Conservation (phyloP, 345 rosid genomes). For the Moringa oleifera region DNA sequence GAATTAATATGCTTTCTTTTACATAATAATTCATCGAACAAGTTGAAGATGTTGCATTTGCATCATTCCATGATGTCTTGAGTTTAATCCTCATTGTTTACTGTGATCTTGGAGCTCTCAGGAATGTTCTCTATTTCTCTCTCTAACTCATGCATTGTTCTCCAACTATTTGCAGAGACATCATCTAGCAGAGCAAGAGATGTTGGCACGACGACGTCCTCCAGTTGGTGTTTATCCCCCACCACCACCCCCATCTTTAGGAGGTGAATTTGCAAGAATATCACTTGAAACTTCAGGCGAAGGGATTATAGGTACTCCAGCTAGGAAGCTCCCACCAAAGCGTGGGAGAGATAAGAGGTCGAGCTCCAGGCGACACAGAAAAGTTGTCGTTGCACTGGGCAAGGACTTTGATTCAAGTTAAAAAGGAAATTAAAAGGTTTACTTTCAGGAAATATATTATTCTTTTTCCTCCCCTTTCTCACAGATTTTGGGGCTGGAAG, state of each 20-base stretch:
- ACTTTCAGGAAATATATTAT: slow-evolving; percentile 19
- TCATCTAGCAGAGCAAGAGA: slow-evolving; percentile 52
- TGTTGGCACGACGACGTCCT: slow-evolving; percentile 33
- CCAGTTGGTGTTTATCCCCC: slow-evolving; percentile 35
- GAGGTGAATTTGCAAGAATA: slow-evolving; percentile 31
- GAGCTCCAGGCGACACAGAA: slow-evolving; percentile 62
- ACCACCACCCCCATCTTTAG: slow-evolving; percentile 35
- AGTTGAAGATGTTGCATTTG: no score
- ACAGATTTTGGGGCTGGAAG: slow-evolving; percentile 23
- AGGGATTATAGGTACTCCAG: slow-evolving; percentile 17
- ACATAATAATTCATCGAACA: no score
- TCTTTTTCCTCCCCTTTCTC: slow-evolving; percentile 20
- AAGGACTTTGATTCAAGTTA: slow-evolving; percentile 28
- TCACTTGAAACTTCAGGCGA: slow-evolving; percentile 31
- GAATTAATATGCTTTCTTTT: no score
- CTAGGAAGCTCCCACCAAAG: slow-evolving; percentile 35
- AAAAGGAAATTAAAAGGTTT: slow-evolving; percentile 3
- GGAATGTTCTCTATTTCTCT: background rate
- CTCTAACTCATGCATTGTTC: background rate
- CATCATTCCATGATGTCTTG: no score
- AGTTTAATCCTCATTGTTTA: background rate
- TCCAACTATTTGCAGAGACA: slow-evolving; percentile 52
- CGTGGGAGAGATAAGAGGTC: slow-evolving; percentile 60
- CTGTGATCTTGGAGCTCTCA: background rate
- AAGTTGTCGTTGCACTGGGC: slow-evolving; percentile 21